Evolutionary conservation across 257 asterid genomes (phyloP).

Genomic region (Misopates orontium): DNA sequence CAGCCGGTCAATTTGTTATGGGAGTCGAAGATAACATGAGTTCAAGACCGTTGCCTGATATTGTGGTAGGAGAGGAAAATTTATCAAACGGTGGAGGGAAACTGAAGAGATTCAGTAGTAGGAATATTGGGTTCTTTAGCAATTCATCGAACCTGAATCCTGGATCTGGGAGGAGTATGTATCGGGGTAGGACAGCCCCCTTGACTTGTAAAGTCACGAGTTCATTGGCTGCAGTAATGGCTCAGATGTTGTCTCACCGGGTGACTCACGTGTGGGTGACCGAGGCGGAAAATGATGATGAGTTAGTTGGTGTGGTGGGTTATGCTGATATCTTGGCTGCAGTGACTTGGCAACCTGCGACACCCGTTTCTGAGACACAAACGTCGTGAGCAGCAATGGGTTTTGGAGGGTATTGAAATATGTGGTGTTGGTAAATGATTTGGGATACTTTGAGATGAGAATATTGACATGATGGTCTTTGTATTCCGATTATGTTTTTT

Average conservation of each 20-base stretch:
- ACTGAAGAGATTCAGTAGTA: conserved; percentile 67
- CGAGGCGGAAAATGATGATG: conserved; percentile 68
- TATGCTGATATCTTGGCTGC: conserved; percentile 86
- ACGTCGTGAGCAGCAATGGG: conserved; percentile 29
- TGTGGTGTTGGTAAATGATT: not conserved
- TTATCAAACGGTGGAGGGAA: conserved; percentile 35
- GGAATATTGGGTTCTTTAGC: conserved; percentile 74
- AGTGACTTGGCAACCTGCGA: conserved; percentile 60
- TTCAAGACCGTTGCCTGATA: conserved; percentile 45
- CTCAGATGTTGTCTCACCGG: conserved; percentile 95
- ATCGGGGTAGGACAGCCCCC: conserved; percentile 90
- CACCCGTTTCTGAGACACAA: conserved; percentile 45
- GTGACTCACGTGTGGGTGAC: conserved; percentile 99
- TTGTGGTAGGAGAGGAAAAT: conserved; percentile 34
- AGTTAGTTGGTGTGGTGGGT: conserved; percentile 81
- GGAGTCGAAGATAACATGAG: conserved; percentile 77
- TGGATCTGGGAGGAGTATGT: conserved; percentile 74
- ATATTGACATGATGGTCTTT: not conserved
- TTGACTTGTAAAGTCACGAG: conserved; percentile 78
- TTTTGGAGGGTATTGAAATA: not conserved
- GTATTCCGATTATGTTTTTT: not conserved
- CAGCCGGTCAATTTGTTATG: conserved; percentile 89
- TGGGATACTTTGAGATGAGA: not conserved
- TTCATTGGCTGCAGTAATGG: conserved; percentile 95
- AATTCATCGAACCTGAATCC: conserved; percentile 42